Base-by-base conservation (phyloP, 805 yeast species). In the Candida methanosorbosa region DNA sequence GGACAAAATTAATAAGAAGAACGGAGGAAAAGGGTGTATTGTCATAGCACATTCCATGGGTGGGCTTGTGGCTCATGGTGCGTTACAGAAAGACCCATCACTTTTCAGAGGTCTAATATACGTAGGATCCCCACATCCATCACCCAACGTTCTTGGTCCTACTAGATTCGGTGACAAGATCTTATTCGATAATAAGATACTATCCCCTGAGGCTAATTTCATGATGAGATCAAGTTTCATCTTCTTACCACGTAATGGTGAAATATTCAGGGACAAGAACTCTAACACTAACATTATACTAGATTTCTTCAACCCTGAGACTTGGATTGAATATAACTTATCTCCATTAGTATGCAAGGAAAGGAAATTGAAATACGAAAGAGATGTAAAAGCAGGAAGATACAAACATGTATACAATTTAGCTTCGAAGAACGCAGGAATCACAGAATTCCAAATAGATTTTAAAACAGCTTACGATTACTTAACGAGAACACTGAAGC, bases 1-100 rank as follows among this genome's bases (percentile, higher is more conserved):
- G 13, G 42, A 46, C 15, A 49, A 63, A 5, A 58, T 85, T 19
- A 64, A 70, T 30, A 52, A 63, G 9, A 48, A 56, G 18, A 46
- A 49, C 27, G 71, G 70, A 0, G 75, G 74, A 14, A 70, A 70
- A 40, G 86, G 83, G 11, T 69, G 78, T 0, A 59, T 80, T 18
- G 75, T 88, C 1, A 74, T 88, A 34, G 92, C 92, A 0, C 97
- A 88, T 54, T 86, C 95, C 0, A 87, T 88, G 96, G 97, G 97
- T 35, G 97, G 97, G 0, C 52, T 88, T 23, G 70, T 88, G 6
- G 76, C 94, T 0, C 95, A 86, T 50, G 78, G 81, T 37, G 85
- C 81, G 0, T 62, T 88, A 66, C 81, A 80, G 35, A 61, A 62
- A 34, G 70, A 75, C 38, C 87, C 95, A 0, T 59, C 70, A 12